Conservation (phyloP, 2,329 filamentous ascomycete genomes). For the Phaeosphaeria sp. region DNA sequence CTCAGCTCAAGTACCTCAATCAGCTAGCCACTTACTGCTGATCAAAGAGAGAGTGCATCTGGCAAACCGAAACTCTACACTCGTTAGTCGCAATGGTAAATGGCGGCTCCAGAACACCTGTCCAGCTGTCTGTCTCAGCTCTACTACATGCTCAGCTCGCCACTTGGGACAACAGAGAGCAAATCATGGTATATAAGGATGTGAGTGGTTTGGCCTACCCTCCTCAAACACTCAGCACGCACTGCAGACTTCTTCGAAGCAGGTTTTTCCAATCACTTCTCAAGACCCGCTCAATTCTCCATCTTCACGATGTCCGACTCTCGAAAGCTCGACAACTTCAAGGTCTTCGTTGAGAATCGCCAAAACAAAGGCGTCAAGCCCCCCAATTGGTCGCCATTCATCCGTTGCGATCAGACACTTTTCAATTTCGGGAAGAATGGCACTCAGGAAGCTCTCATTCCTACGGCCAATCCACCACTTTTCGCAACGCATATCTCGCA, state of each 20-base stretch:
- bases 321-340: neutral
- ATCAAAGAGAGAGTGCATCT: neutral
- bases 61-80: neutral
- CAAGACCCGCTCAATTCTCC: neutral
- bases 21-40: neutral
- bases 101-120: neutral
- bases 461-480: neutral
- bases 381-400: neutral
- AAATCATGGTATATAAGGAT: neutral
- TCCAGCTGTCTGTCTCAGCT: neutral
- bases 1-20: neutral
- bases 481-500: slow-evolving; percentile 5
- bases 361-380: slow-evolving; percentile 1
- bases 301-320: neutral
- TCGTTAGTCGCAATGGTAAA: too few relatives aligned
- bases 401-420: neutral
- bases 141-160: neutral
- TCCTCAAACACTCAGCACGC: neutral
- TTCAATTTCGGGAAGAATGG: slow-evolving; percentile 4
- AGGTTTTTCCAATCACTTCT: neutral
- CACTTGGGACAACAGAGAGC: neutral
- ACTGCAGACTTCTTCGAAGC: neutral
- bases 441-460: neutral
- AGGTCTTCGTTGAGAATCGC: slow-evolving; percentile 1
- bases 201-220: neutral